Evolutionary conservation across 805 yeast genomes (phyloP).

Genomic region (Lipomyces yamanashiensis): DNA sequence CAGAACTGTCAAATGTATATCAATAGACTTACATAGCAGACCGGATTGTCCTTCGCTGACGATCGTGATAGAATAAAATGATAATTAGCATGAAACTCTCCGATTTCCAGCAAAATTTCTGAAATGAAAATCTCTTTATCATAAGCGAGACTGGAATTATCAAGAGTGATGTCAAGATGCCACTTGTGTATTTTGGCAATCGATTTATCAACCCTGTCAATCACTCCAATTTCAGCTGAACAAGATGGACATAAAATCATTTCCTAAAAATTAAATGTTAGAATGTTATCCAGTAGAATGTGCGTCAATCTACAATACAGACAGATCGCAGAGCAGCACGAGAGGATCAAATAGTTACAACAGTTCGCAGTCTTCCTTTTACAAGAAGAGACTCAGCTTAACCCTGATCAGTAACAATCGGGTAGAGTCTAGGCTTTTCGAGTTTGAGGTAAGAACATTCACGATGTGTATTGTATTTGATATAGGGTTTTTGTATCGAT

Average conservation of each 20-base stretch:
- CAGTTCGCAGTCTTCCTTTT: not conserved
- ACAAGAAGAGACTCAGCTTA: not conserved
- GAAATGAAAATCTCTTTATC: conserved; percentile 22
- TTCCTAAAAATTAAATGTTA: not conserved
- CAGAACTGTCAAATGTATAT: not conserved
- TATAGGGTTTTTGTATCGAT: conserved; percentile 42
- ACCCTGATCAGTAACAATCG: conserved; percentile 5
- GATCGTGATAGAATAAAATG: conserved; percentile 42
- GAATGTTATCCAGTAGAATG: conserved; percentile 3
- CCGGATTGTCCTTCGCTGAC: not conserved
- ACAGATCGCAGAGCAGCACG: too few species aligned
- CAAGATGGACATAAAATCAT: not conserved
- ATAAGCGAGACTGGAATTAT: not conserved
- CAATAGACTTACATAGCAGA: conserved; percentile 17
- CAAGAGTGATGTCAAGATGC: conserved; percentile 49
- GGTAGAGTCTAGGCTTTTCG: not conserved
- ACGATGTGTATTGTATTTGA: conserved; percentile 17
- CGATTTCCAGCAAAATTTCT: conserved; percentile 50
- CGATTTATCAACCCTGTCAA: conserved; percentile 1
- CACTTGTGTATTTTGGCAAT: conserved; percentile 56
- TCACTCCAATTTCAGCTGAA: conserved; percentile 4
- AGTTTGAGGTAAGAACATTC: not conserved
- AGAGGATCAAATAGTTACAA: not conserved
- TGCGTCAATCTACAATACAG: not conserved
- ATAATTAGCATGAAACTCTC: conserved; percentile 52